Base-by-base conservation (phyloP, 2,329 filamentous ascomycete genomes). In the Beauveria asiatica region DNA sequence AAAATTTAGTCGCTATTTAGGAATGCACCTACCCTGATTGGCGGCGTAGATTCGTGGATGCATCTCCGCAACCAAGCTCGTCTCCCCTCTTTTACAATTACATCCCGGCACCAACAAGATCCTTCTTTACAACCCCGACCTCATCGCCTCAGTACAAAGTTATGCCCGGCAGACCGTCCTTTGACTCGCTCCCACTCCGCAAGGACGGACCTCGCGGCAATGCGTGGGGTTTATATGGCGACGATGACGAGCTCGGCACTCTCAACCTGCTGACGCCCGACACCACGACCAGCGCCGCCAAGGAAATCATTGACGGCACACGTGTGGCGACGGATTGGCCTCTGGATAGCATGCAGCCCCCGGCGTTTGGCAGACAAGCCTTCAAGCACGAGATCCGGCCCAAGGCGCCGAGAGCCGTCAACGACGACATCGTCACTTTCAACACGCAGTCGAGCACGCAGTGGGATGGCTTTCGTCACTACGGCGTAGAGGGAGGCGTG, bases 171-270 rank as follows among this genome's bases (percentile, higher is more conserved):
- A 64, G 65, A 30, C 70, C 70, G 0, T 55, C 69, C 0, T 82
- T 81, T 62, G 70, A 77, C 7, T 70, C 74, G 3, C 76, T 83
- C 0, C 80, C 80, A 0, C 72, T 83, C 1, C 74, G 75, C 60
- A 76, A 78, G 51, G 68, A 74, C 60, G 80, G 79, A 0, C 80
- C 80, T 7, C 73, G 69, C 3, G 78, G 78, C 8, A 83, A 83
- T 60, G 79, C 82, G 6, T 84, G 82, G 82, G 80, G 80, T 1
- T 75, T 82, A 5, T 83, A 80, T 62, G 81, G 80, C 3, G 66
- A 72, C 5, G 60, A 72, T 3, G 81, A 84, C 61, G 71, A 83
- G 63, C 72, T 81, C 11, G 82, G 82, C 25, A 81, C 78, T 65
- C 72, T 84, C 1, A 83, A 83, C 66, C 73, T 82, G 2, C 73